Evolutionary conservation across 495 filamentous ascomycete species (phyloP), one percentile per base, ranked within the genome.

Genomic region (Aspergillus bridgeri): DNA sequence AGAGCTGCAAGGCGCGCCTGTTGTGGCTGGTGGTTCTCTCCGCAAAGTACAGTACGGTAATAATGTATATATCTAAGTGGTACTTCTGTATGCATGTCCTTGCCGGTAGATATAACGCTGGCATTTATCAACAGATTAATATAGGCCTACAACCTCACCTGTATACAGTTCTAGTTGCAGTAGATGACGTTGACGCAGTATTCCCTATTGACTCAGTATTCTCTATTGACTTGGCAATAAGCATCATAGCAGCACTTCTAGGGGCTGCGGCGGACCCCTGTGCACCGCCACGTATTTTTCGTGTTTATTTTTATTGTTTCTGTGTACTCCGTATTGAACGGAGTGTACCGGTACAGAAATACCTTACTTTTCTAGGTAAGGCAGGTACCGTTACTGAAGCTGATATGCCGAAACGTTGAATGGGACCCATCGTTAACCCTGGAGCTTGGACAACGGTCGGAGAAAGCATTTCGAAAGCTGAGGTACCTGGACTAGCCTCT

Each of bases 271-370:
- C 18, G n/a, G 45, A 56, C 18, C 50, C 43, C 38, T 11, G 44
- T 61, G 60, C 60, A 62, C 60, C 55, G 60, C 60, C 56, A 62
- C 47, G 51, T 58, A 58, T 58, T 29, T 51, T 52, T 54, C 38
- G 17, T 44, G 19, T 42, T 53, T n/a, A 17, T 22, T n/a, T 38
- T 24, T 19, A 19, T 42, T 18, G 25, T 21, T 19, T 13, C 45
- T 18, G 46, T 2, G 46, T 18, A 48, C 46, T 21, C 4, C 2
- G 15, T 49, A 15, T 24, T 17, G 17, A 7, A 46, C 43, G 43
- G 43, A 6, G n/a, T 6, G 43, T 7, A 29, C 27, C 6, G 27
- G 27, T 29, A 29, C 27, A 1, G 11, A 29, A 29, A 7, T 29
- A 29, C 27, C 5, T n/a, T n/a, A n/a, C n/a, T n/a, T n/a, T n/a